These are phyloP conservation scores for Chytridium lagenaria DNA, from an alignment of 371 early-diverging fungal species.

Conservation along the genomic window DNA sequence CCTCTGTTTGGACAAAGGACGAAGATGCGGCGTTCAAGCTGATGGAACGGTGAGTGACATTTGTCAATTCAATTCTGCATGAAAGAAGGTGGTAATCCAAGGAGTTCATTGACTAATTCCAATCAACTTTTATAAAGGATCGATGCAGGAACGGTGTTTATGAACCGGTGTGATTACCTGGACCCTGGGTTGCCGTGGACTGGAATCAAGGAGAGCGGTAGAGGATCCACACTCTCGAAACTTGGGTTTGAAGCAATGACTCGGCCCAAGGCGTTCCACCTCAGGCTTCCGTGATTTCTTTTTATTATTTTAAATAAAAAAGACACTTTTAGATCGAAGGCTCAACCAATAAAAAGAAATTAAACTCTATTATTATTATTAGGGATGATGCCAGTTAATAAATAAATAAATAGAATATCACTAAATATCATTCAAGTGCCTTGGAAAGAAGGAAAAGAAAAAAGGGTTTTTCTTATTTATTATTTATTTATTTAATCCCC, in stretches of 20 bases:
- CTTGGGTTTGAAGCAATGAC: slow-evolving; percentile 75
- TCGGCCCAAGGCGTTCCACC: slow-evolving; percentile 51
- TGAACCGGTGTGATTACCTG: slow-evolving; percentile 81
- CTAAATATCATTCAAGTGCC: no score
- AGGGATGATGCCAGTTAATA: no score
- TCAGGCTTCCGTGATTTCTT: slow-evolving; percentile 11
- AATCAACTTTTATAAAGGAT: slow-evolving; percentile 35
- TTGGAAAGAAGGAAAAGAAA: no score
- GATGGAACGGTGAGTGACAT: slow-evolving; percentile 46
- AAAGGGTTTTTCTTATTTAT: no score
- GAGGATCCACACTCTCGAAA: slow-evolving; percentile 73
- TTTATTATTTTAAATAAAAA: no score
- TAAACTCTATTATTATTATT: no score
- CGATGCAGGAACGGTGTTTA: slow-evolving; percentile 85
- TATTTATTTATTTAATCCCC: no score
- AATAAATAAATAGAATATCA: no score
- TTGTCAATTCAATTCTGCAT: not conserved
- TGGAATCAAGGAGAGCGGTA: slow-evolving; percentile 82
- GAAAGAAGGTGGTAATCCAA: not conserved
- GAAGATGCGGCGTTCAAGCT: slow-evolving; percentile 64
- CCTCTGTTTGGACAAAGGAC: slow-evolving; percentile 81
- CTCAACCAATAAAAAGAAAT: no score
- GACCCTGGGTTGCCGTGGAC: slow-evolving; percentile 85
- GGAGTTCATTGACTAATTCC: not conserved
- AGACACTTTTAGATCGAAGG: no score